phyloP scores from a whole-genome alignment of 148 eudicot species.

The Salicornia ramosissima region DNA sequence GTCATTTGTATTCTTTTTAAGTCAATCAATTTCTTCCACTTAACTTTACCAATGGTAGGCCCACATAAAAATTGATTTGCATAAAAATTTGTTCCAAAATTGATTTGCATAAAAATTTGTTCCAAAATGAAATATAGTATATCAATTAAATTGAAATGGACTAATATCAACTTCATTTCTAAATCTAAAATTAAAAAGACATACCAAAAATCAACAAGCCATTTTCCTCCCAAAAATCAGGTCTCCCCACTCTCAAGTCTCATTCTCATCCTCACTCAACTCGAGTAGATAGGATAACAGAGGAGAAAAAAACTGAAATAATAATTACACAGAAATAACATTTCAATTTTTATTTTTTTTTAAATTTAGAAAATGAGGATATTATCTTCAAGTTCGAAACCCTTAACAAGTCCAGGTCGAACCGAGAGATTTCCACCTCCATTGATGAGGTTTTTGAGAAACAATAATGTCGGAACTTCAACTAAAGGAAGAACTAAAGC shows the following conservation, averaged over 20 bases:
- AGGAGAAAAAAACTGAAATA: neutral
- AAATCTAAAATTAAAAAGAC: neutral
- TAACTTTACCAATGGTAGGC: too few relatives aligned
- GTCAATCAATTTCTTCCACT: too few relatives aligned
- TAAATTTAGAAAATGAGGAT: slow-evolving; percentile 34
- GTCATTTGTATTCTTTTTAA: too few relatives aligned
- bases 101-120: too few relatives aligned
- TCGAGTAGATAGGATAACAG: neutral
- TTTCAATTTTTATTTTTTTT: neutral
- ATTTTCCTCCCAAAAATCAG: neutral
- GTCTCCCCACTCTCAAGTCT: too few relatives aligned
- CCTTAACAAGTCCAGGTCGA: slow-evolving; percentile 68
- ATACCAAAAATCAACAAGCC: neutral
- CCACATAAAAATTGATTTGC: too few relatives aligned
- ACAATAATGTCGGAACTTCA: slow-evolving; percentile 44
- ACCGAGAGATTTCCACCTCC: slow-evolving; percentile 77
- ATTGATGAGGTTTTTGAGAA: slow-evolving; percentile 62
- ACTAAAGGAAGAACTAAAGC: slow-evolving; percentile 47
- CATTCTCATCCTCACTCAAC: neutral
- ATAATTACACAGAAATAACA: too few relatives aligned
- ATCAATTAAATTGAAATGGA: neutral
- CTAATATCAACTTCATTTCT: neutral
- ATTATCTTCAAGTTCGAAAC: slow-evolving; percentile 35
- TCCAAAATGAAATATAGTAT: too few relatives aligned
- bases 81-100: too few relatives aligned